Base-by-base conservation (phyloP, 768 basidiomycete genomes). In the Hygrocybe punicea region DNA sequence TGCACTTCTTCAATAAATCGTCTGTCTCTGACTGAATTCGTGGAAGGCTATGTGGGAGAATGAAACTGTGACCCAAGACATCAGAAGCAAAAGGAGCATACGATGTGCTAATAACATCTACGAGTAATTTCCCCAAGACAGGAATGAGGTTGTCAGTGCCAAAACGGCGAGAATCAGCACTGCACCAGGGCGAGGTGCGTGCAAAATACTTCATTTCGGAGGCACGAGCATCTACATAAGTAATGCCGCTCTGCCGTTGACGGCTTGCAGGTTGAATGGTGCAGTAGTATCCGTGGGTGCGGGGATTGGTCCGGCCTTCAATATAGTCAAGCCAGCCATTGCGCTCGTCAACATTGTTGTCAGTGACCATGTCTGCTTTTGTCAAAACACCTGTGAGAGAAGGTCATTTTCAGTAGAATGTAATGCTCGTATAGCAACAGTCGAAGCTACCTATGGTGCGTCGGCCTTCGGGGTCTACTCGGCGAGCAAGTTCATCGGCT, bases 371-470 rank as follows among this genome's bases (percentile, higher is more conserved):
- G 61, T 84, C 83, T 0, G 79, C 77, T 65, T 84, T 84, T 3
- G 82, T 84, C 35, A 84, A 67, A 4, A 85, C 83, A 51, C 81
- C 81, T 83, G 56, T 0, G 7, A 35, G 25, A 16, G 6, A 19
- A 21, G 50, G 8, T n/a, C 17, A 14, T 5, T 39, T n/a, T n/a
- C n/a, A 14, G 23, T 24, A 2, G 46, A 2, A 34, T 13, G 19
- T 21, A 17, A 14, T 29, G 33, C 23, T n/a, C n/a, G n/a, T n/a
- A 25, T n/a, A 11, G 23, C n/a, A 35, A 34, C 65, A n/a, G n/a
- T n/a, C n/a, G n/a, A n/a, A n/a, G n/a, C 3, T 59, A 77, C 84
- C 84, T 47, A 84, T 81, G 0, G 82, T 85, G 6, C 84, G 71
- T 16, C 62, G 59, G 2, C 84, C 81, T 0, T 71, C 60, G 0